Evolutionary conservation across 2,329 filamentous ascomycete genomes (phyloP).

Genomic region (Aspergillus texensis): DNA sequence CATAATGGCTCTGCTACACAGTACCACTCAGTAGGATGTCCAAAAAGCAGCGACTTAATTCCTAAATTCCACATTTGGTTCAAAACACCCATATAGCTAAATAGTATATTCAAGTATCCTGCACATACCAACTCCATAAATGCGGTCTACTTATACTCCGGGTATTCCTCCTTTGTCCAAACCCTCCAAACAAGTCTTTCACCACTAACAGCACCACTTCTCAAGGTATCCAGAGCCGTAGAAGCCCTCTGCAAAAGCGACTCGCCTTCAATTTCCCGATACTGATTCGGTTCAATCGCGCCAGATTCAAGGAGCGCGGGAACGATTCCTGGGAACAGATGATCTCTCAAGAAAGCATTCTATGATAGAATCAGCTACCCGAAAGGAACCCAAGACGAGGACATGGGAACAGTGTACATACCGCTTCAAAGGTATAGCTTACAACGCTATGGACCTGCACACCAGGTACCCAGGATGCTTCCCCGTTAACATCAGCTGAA

Average conservation of each 20-base stretch:
- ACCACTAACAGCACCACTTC: background rate
- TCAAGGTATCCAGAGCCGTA: background rate
- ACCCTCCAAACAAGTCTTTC: background rate
- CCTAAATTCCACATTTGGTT: background rate
- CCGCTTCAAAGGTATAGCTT: background rate
- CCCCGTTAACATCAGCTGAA: background rate
- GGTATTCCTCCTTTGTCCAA: background rate
- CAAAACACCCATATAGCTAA: background rate
- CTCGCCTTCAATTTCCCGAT: background rate
- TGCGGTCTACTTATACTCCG: background rate
- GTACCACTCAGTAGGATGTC: too few species aligned
- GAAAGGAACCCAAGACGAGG: accelerated
- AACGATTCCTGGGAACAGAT: background rate
- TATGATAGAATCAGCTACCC: background rate
- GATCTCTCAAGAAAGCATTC: background rate
- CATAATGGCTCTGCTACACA: too few species aligned
- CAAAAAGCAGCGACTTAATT: too few species aligned
- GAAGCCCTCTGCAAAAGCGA: background rate
- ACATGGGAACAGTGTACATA: background rate
- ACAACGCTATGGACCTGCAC: background rate
- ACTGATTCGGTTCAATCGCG: background rate
- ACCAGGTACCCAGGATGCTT: background rate
- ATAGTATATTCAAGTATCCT: background rate
- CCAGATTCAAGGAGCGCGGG: background rate
- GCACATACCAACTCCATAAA: background rate